These are phyloP conservation scores for Ganoderma lingzhi DNA, from an alignment of 1,284 basidiomycete genomes.

Conservation along the genomic window DNA sequence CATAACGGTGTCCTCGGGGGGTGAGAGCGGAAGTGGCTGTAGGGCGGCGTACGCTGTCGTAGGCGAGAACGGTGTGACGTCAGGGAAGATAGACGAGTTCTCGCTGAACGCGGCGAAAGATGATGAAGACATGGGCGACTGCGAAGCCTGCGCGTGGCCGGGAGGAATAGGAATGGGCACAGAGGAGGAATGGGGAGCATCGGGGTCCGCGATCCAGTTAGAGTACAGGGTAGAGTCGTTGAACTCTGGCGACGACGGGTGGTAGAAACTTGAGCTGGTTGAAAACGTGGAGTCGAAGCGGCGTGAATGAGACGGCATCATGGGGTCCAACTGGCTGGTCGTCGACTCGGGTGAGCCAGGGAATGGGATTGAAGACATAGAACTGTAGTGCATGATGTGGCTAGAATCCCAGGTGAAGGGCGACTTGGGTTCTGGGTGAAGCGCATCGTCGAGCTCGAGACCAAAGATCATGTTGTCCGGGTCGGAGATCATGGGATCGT, in stretches of 20 bases:
- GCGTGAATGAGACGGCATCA: slow-evolving; percentile 34
- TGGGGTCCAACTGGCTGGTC: slow-evolving; percentile 38
- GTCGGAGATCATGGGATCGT: slow-evolving; percentile 39
- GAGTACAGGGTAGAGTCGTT: slow-evolving; percentile 54
- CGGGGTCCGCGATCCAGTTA: slow-evolving; percentile 66
- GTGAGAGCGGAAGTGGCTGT: slow-evolving; percentile 66
- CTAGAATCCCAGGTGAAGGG: slow-evolving; percentile 52
- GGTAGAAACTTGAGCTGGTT: slow-evolving; percentile 41
- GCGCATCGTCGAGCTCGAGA: slow-evolving; percentile 69
- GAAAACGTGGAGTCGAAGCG: slow-evolving; percentile 37
- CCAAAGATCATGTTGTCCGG: slow-evolving; percentile 66
- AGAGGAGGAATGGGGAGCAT: slow-evolving; percentile 52
- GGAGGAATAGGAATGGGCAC: slow-evolving; percentile 70
- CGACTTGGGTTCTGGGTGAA: slow-evolving; percentile 43
- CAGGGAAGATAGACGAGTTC: slow-evolving; percentile 51
- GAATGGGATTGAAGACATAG: slow-evolving; percentile 39
- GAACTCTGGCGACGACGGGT: slow-evolving; percentile 45
- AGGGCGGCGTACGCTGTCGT: slow-evolving; percentile 59
- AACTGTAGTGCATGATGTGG: slow-evolving; percentile 32
- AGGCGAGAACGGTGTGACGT: slow-evolving; percentile 63
- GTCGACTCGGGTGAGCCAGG: slow-evolving; percentile 47
- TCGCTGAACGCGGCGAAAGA: slow-evolving; percentile 42
- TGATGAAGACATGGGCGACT: slow-evolving; percentile 36
- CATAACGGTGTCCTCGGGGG: slow-evolving; percentile 47
- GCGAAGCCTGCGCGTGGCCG: slow-evolving; percentile 44